phyloP scores from a whole-genome alignment of 1,284 basidiomycete genomes.

The Moesziomyces sp. region DNA sequence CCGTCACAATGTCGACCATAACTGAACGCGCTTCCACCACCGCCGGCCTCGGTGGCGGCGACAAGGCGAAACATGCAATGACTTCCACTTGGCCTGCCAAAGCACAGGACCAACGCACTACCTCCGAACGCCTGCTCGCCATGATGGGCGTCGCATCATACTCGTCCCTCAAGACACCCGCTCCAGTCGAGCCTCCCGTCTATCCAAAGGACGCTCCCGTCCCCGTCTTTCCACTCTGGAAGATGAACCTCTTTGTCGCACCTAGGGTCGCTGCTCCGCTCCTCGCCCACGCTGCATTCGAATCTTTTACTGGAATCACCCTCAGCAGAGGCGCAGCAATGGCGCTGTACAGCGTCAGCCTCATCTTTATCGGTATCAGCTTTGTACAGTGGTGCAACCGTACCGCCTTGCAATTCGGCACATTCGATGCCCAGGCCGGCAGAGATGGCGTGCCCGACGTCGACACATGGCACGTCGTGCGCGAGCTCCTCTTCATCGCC shows the following conservation, averaged over 20 bases:
- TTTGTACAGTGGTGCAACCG: slow-evolving; percentile 22
- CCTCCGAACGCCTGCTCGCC: slow-evolving; percentile 9
- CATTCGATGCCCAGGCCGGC: slow-evolving; percentile 41
- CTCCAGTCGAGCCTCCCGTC: slow-evolving; percentile 11
- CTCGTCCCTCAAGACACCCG: neutral
- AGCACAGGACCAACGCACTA: too few species aligned
- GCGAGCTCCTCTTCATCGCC: slow-evolving; percentile 37
- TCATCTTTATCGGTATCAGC: slow-evolving; percentile 14
- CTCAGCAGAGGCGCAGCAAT: slow-evolving; percentile 23
- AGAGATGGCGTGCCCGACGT: slow-evolving; percentile 58
- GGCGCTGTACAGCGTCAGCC: slow-evolving; percentile 19
- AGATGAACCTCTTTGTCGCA: slow-evolving; percentile 27
- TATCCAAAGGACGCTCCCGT: slow-evolving; percentile 29
- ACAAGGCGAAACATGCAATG: too few species aligned
- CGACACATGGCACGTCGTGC: slow-evolving; percentile 19
- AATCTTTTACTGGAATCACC: slow-evolving; percentile 18
- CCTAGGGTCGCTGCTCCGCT: slow-evolving; percentile 42
- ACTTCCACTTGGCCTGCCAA: too few species aligned
- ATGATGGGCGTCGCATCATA: slow-evolving; percentile 13
- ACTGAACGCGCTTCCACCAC: too few species aligned
- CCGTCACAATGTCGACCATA: too few species aligned
- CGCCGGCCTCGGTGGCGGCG: too few species aligned
- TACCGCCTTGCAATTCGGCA: slow-evolving; percentile 48
- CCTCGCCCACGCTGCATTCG: slow-evolving; percentile 27
- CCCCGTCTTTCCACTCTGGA: slow-evolving; percentile 41